A percentile compares a stretch with the other conserved stretches of the same genome.
These are phyloP conservation scores for Kappamyces sp. DNA, from an alignment of 192 early-diverging fungal genomes.

Conservation along the genomic window DNA sequence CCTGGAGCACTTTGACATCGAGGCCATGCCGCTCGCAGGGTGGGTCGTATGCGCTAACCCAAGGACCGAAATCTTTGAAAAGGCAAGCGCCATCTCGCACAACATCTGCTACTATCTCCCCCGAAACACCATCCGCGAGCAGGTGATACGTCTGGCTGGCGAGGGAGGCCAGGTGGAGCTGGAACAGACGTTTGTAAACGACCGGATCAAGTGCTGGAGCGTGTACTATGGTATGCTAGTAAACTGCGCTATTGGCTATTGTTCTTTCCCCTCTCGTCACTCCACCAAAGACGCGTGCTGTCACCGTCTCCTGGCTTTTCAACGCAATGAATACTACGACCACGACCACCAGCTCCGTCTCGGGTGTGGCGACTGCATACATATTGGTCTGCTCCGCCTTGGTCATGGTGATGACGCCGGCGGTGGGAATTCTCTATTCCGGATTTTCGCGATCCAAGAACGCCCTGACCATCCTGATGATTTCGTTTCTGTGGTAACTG, in stretches of 20 bases:
- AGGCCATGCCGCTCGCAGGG: conserved; percentile 67
- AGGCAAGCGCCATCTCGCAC: conserved; percentile 56
- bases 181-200: conserved; percentile 68
- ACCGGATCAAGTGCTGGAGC: conserved; percentile 60
- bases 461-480: conserved; percentile 81
- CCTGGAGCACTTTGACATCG: conserved; percentile 56
- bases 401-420: conserved; percentile 94
- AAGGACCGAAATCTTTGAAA: conserved; percentile 52
- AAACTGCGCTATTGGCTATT: neutral
- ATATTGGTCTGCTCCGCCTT: conserved; percentile 64
- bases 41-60: conserved; percentile 46
- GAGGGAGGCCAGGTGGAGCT: conserved; percentile 57
- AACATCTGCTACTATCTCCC: conserved; percentile 87
- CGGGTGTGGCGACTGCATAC: conserved; percentile 23
- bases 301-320: no score
- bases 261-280: no score
- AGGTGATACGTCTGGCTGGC: conserved; percentile 49
- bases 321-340: no score
- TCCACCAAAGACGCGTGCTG: no score
- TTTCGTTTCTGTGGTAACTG: conserved; percentile 50
- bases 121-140: conserved; percentile 64
- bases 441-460: conserved; percentile 91
- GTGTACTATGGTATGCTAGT: conserved; percentile 77
- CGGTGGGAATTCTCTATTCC: conserved; percentile 92
- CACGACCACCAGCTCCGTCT: no score